Evolutionary conservation across 2,329 filamentous ascomycete species (phyloP).

Genomic region (Trichoderma brevicompactum): DNA sequence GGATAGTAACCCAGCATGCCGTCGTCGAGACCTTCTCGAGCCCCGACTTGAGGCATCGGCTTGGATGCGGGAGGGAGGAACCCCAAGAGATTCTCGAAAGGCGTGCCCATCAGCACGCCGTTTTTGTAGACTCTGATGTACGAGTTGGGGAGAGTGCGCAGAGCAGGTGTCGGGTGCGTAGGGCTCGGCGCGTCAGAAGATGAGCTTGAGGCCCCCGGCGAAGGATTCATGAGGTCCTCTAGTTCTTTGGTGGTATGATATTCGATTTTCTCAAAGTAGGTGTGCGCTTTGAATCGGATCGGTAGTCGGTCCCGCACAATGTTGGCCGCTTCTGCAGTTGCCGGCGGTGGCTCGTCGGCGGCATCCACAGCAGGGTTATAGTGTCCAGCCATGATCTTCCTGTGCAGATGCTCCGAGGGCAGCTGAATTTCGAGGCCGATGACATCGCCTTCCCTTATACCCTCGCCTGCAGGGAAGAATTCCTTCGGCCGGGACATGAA

Average conservation of each 20-base stretch:
- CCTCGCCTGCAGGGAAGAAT: conserved; percentile 78
- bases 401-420: conserved; percentile 81
- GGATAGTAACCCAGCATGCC: conserved; percentile 96
- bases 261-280: conserved; percentile 92
- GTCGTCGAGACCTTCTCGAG: conserved; percentile 87
- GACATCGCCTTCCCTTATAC: conserved; percentile 87
- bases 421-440: conserved; percentile 92
- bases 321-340: conserved; percentile 67
- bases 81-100: conserved; percentile 84
- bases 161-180: conserved; percentile 72
- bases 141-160: conserved; percentile 85
- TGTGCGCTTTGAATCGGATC: conserved; percentile 89
- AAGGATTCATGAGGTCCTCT: conserved; percentile 79
- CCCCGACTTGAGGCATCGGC: conserved; percentile 71
- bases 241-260: conserved; percentile 87
- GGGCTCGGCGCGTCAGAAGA: conserved; percentile 66
- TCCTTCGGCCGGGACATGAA: conserved; percentile 93
- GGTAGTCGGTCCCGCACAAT: conserved; percentile 94
- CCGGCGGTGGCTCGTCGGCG: conserved; percentile 58
- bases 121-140: conserved; percentile 93
- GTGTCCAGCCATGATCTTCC: conserved; percentile 82
- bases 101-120: conserved; percentile 80
- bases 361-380: conserved; percentile 86
- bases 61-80: conserved; percentile 90
- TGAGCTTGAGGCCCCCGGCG: conserved; percentile 54